Evolutionary conservation across 1,139 yeast species (phyloP).

Genomic region (Blastobotrys serpentis): DNA sequence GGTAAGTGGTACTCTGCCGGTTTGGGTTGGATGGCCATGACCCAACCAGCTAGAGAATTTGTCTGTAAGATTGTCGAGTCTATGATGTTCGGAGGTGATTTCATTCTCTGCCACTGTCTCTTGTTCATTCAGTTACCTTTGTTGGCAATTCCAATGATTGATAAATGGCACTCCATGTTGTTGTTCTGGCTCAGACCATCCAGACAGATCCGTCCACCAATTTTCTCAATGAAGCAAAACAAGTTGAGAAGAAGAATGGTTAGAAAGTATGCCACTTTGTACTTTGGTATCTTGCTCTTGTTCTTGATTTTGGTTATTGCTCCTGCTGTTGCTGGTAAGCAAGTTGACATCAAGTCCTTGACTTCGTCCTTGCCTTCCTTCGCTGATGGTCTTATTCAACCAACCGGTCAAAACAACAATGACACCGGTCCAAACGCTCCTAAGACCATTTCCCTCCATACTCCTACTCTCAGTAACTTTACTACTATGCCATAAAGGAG

Average conservation of each 20-base stretch:
- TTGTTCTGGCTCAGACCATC: slow-evolving; percentile 98
- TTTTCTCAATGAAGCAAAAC: slow-evolving; percentile 94
- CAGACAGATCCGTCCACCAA: slow-evolving; percentile 98
- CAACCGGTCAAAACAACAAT: slow-evolving; percentile 74
- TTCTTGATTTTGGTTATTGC: slow-evolving; percentile 82
- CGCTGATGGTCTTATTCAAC: slow-evolving; percentile 80
- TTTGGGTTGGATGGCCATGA: slow-evolving; percentile 92
- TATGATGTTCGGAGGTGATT: slow-evolving; percentile 97
- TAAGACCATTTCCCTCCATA: slow-evolving; percentile 33
- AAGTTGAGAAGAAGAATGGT: slow-evolving; percentile 99
- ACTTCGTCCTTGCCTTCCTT: slow-evolving; percentile 39
- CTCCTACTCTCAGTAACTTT: slow-evolving; percentile 34
- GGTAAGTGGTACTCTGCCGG: slow-evolving; percentile 99
- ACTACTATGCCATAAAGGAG: slow-evolving; percentile 30
- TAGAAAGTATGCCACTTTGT: slow-evolving; percentile 84
- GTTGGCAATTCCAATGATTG: slow-evolving; percentile 80
- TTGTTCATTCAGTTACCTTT: slow-evolving; percentile 89
- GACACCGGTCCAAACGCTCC: slow-evolving; percentile 56
- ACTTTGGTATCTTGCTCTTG: slow-evolving; percentile 64
- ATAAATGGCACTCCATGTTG: slow-evolving; percentile 98
- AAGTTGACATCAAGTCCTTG: slow-evolving; percentile 27
- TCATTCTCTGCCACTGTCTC: slow-evolving; percentile 83
- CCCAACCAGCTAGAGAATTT: slow-evolving; percentile 96
- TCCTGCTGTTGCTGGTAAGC: slow-evolving; percentile 65
- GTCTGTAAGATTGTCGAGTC: slow-evolving; percentile 90